Conservation (phyloP, 169 alveolate species). For the Cryptosporidium xiaoi region DNA sequence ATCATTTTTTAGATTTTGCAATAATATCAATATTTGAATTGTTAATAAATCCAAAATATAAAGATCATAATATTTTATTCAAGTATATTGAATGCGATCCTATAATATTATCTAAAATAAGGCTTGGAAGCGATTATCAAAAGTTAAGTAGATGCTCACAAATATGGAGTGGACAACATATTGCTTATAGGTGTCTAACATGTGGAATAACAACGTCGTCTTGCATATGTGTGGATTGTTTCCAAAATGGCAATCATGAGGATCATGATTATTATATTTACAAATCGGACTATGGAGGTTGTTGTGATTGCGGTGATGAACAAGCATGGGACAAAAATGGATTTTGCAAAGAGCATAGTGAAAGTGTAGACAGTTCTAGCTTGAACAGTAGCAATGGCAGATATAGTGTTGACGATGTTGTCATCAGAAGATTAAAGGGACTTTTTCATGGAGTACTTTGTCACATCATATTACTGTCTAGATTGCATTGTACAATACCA, state of each 20-base stretch:
- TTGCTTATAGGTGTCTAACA: conserved; percentile 78
- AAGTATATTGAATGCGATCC: neutral
- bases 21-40: conserved; percentile 45
- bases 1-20: conserved; percentile 31
- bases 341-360: conserved; percentile 71
- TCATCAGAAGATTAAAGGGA: neutral
- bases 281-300: conserved; percentile 78
- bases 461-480: conserved; percentile 47
- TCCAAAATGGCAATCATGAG: conserved; percentile 75
- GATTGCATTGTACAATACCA: conserved; percentile 37
- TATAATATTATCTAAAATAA: conserved; percentile 7
- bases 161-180: conserved; percentile 79
- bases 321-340: conserved; percentile 76
- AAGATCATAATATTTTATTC: conserved; percentile 8
- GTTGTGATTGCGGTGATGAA: conserved; percentile 81
- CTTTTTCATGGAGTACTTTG: conserved; percentile 45
- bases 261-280: conserved; percentile 77
- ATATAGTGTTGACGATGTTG: neutral
- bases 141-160: conserved; percentile 73
- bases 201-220: conserved; percentile 77
- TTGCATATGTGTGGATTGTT: conserved; percentile 79
- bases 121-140: conserved; percentile 18
- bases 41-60: conserved; percentile 32
- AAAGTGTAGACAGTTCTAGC: neutral
- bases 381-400: neutral